Evolutionary conservation across 805 yeast genomes (phyloP), one percentile per base, ranked within the genome.

Genomic region (Yamadazyma philogaea): DNA sequence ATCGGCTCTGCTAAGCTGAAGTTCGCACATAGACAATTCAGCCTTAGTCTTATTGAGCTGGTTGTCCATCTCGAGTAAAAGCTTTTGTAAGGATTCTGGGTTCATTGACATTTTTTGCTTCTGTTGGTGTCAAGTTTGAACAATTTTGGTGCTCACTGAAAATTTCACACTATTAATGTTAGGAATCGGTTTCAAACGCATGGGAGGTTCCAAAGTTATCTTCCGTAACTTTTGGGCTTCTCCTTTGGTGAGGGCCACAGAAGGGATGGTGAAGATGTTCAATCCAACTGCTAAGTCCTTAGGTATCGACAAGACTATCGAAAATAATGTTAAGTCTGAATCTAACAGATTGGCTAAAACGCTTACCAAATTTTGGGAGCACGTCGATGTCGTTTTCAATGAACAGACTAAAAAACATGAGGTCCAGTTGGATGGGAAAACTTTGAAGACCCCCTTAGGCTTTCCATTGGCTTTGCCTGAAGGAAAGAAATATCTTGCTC

Each of bases 371-470:
- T 88, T 89, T 61, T 89, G 96, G 96, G 86, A 85, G 43, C 76
- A 79, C 36, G 93, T 86, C 4, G 70, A 66, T 21, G 62, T 77
- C n/a, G 27, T 48, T 2, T 59, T 57, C 37, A 50, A 61, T 42
- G 54, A 57, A 0, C 56, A 59, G 1, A 58, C 61, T 2, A 50
- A 51, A 15, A 63, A 67, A 4, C 71, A 68, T 43, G 77, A 75
- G 33, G 70, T 91, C 19, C 79, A 80, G 48, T 68, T 91, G 34
- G 96, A 87, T 55, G 71, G 75, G 1, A 85, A 83, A 60, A 78
- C 96, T 0, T 67, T 93, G 45, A 82, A 81, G 57, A 91, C 98
- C 1, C 96, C 98, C 0, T 62, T 81, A 39, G 97, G 97, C 2
- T 73, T 81, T 59, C 73, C 77, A 18, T 62, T 93, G 39, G 64